phyloP scores from a whole-genome alignment of 805 yeast species.

The Cyberlindnera saturnus region DNA sequence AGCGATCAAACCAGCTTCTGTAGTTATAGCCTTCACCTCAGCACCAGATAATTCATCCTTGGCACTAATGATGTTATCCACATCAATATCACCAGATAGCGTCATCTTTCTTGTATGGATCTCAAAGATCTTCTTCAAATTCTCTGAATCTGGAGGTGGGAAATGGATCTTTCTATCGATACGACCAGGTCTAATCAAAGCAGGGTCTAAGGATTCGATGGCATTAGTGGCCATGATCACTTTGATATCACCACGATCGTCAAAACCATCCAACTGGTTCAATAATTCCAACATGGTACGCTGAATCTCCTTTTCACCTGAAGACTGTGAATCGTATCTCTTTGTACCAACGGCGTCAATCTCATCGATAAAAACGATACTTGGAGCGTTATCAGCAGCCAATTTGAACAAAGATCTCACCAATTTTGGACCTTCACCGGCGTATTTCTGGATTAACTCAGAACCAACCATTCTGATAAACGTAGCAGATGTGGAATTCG shows the following conservation, averaged over 20 bases:
- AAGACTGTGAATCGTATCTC: conserved; percentile 81
- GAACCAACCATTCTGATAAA: conserved; percentile 95
- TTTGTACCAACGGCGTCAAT: conserved; percentile 99
- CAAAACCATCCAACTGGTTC: conserved; percentile 95
- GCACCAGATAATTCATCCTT: conserved; percentile 97
- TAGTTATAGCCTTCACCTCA: conserved; percentile 94
- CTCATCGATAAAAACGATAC: conserved; percentile 97
- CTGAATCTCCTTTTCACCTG: conserved; percentile 96
- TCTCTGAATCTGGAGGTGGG: conserved; percentile 91
- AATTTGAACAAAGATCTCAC: conserved; percentile 92
- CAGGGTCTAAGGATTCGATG: conserved; percentile 92
- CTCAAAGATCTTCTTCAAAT: conserved; percentile 85
- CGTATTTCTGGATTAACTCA: conserved; percentile 91
- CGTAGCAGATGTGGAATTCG: conserved; percentile 95
- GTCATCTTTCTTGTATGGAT: conserved; percentile 95
- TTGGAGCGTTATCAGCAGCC: conserved; percentile 95
- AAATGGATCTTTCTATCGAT: conserved; percentile 93
- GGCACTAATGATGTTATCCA: conserved; percentile 81
- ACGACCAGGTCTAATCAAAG: conserved; percentile 94
- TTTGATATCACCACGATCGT: conserved; percentile 94
- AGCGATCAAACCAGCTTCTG: conserved; percentile 95
- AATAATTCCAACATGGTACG: conserved; percentile 95
- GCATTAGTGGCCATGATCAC: conserved; percentile 98
- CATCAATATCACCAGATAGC: conserved; percentile 77
- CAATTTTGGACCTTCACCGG: conserved; percentile 97